Conservation (phyloP, 768 basidiomycete species). For the Pisolithus microcarpus region DNA sequence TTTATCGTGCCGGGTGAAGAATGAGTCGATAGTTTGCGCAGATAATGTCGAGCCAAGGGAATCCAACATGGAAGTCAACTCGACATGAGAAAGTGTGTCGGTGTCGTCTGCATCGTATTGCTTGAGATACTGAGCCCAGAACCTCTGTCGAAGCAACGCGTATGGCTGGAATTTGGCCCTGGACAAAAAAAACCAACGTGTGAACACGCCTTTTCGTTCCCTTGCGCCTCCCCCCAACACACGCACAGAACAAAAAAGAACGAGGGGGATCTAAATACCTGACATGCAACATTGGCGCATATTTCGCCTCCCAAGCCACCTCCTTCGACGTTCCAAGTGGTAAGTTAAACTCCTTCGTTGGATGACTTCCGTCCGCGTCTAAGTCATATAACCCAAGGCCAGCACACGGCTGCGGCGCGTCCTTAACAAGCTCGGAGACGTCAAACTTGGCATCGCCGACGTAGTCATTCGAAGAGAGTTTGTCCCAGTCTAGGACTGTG, state of each 20-base stretch:
- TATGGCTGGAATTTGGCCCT: constrained; percentile 96
- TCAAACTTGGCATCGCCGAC: constrained; percentile 75
- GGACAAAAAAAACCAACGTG: background rate
- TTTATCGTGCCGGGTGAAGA: constrained; percentile 71
- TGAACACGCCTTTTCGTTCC: background rate
- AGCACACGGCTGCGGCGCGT: constrained; percentile 59
- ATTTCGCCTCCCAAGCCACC: constrained; percentile 62
- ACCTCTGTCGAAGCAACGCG: constrained; percentile 79
- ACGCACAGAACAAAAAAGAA: no score
- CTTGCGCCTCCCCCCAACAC: constrained; percentile 6
- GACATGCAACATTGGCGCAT: constrained; percentile 63
- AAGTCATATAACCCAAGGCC: constrained; percentile 38
- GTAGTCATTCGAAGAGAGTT: constrained; percentile 80
- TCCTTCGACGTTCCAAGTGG: constrained; percentile 56
- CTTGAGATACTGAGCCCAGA: constrained; percentile 83
- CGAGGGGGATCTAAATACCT: constrained; percentile 32
- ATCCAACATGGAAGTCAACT: constrained; percentile 92
- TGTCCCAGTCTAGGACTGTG: constrained; percentile 94
- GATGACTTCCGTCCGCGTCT: constrained; percentile 27
- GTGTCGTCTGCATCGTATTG: constrained; percentile 91
- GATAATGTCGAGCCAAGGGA: constrained; percentile 93
- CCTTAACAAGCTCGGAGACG: constrained; percentile 59
- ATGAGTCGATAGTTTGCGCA: constrained; percentile 65
- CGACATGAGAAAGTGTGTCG: constrained; percentile 64
- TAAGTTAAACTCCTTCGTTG: constrained; percentile 70